Evolutionary conservation across 176 grass and related monocot species (phyloP), one percentile per base, ranked within the genome.

Genomic region (Carex scoparia): DNA sequence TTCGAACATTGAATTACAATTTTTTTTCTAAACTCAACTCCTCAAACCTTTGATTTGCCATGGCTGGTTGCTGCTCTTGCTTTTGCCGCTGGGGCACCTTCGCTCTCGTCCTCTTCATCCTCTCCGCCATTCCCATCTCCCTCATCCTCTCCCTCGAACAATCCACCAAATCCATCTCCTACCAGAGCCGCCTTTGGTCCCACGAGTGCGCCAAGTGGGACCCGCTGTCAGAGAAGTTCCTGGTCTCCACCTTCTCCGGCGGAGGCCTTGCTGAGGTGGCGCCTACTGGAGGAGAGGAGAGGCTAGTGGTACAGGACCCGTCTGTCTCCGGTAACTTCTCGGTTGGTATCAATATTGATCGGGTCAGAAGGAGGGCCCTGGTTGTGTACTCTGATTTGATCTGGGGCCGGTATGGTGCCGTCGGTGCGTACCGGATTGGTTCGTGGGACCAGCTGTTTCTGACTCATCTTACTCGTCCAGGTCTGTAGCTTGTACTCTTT

Each of bases 181-280:
- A 95, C 69, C 53, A 53, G 28, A 87, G 91, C 46, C 23, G 58
- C 7, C 80, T 89, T 57, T 98, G 95, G 95, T 0, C 90, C 83
- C 93, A 90, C 80, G 93, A 98, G 86, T 98, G 95, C 91, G 91
- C 93, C 89, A 98, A 98, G 89, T 98, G 93, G 95, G 95, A 95
- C 81, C 73, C 89, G 8, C 79, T 87, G 12, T 85, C 84, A 32
- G 84, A 66, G 30, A 81, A 89, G 38, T 94, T 98, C 89, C 76
- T 98, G 33, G 89, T 49, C 74, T 90, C 93, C 80, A 95, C 86
- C 35, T 78, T 92, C 85, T 80, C 84, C 74, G 85, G 89, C 83
- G 88, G 59, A 31, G 88, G 89, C 53, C 83, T 98, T 51, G 91
- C 83, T 49, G 88, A 90, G 90, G 67, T 98, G 67, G 71, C 46